Percentiles rank a stretch among this genome's conserved stretches.
Conservation (phyloP, 1,284 basidiomycete species). For the Xerocomus amazonicus region DNA sequence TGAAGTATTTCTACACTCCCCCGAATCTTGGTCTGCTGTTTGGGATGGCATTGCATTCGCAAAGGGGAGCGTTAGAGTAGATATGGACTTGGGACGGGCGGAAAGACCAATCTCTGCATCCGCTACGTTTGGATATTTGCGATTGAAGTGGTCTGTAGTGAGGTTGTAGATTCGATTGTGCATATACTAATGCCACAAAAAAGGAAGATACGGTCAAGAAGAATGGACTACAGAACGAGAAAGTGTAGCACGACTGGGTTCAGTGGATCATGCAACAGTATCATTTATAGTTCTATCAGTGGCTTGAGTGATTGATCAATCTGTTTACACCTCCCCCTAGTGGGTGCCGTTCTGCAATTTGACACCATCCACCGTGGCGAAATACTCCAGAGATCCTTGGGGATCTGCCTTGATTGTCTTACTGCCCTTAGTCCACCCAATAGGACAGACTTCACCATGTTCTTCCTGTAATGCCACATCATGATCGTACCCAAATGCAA, state of each 20-base stretch:
- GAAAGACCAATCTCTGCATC: no score
- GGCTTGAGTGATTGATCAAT: no score
- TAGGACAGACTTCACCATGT: slow-evolving; percentile 88
- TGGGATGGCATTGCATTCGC: slow-evolving; percentile 33
- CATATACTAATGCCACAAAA: no score
- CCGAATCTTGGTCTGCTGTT: slow-evolving; percentile 29
- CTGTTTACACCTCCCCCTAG: slow-evolving; percentile 20
- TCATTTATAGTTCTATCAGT: no score
- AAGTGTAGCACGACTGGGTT: no score
- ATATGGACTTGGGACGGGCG: slow-evolving; percentile 2
- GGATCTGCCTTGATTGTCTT: slow-evolving; percentile 80
- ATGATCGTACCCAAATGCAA: not conserved
- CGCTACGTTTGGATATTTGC: not conserved
- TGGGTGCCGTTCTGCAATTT: slow-evolving; percentile 30
- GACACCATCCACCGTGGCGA: slow-evolving; percentile 38
- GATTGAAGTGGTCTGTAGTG: slow-evolving; percentile 23
- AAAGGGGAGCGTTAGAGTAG: slow-evolving; percentile 28
- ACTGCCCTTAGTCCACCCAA: slow-evolving; percentile 76
- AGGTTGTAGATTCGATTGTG: slow-evolving; percentile 18
- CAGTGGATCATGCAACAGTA: no score
- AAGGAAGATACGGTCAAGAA: no score
- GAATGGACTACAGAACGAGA: no score
- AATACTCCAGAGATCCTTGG: slow-evolving; percentile 73
- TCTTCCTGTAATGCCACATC: slow-evolving; percentile 51
- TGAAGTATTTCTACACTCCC: slow-evolving; percentile 30